These are phyloP conservation scores for Acacia confusa DNA, from an alignment of 306 rosid species.

Conservation along the genomic window DNA sequence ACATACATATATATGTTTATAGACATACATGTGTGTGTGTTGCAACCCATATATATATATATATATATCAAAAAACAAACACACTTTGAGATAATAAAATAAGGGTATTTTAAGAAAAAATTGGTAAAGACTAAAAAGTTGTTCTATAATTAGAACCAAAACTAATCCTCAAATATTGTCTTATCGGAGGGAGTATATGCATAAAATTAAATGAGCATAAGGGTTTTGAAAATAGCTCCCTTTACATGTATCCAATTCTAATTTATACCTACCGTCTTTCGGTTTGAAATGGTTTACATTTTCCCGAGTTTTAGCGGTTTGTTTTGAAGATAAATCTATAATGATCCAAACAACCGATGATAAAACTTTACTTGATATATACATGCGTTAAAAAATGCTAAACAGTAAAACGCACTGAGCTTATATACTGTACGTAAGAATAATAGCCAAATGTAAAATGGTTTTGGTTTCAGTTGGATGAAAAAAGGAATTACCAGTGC, in stretches of 20 bases:
- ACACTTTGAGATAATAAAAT: too few species aligned
- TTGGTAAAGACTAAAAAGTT: too few species aligned
- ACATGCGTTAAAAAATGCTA: background rate
- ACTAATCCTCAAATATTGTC: too few species aligned
- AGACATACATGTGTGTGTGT: too few species aligned
- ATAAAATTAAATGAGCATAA: background rate
- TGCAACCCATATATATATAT: too few species aligned
- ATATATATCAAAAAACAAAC: too few species aligned
- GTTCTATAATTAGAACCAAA: too few species aligned
- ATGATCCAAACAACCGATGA: background rate
- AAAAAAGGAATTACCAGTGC: conserved; percentile 58
- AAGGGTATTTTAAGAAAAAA: too few species aligned
- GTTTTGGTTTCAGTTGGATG: background rate
- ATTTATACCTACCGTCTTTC: background rate
- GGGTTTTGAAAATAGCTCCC: background rate
- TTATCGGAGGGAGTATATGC: too few species aligned
- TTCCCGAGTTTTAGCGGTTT: background rate
- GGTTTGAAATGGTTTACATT: background rate
- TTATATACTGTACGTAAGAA: background rate
- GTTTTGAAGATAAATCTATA: background rate
- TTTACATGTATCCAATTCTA: background rate
- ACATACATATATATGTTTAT: too few species aligned
- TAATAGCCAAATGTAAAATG: background rate
- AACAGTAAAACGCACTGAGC: background rate
- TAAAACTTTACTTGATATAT: background rate